Base-by-base conservation (phyloP, 306 rosid genomes). In the Fragaria ananassa region DNA sequence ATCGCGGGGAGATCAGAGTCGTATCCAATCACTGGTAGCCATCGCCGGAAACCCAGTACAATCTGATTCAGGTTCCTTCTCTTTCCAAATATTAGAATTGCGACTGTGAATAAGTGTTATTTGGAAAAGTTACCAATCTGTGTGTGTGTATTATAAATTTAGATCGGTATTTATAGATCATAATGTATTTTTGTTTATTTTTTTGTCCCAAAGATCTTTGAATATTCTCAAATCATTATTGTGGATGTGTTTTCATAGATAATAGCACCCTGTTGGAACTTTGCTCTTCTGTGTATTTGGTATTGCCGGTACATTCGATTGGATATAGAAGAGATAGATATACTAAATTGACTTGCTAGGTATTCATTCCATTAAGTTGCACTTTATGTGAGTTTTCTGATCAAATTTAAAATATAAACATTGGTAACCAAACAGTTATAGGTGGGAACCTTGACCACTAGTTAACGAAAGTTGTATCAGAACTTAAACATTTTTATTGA, bases 381-480 rank as follows among this genome's bases (percentile, higher is more conserved):
- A 35, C 65, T 39, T 35, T 21, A 56, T 21, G 10, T 34, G 29
- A 34, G n/a, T 8, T 6, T 62, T 27, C 47, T 51, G 3, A 39
- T 19, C 46, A 71, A 53, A 53, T 35, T n/a, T 19, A 31, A 18
- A 35, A 2, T 50, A 42, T 44, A 51, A 49, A 51, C 12, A n/a
- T 46, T 8, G 37, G 10, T n/a, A 27, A 51, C 51, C 5, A 56
- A 56, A 34, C 3, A 41, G 21, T 57, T 72, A 10, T 44, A 72
- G 17, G 76, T 69, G 34, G 57, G 57, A 45, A 25, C 49, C 72
- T 13, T 54, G 60, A 54, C 4, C 60, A 54, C 60, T 54, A 54
- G 27, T 53, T 53, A 18, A 53, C 6, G 23, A 18, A 53, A 18
- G 58, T 53, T 53, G n/a, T 3, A 47, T 18, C 37, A 21, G 50